Base-by-base conservation (phyloP, 2,329 filamentous ascomycete genomes). In the Epichloe elymi region DNA sequence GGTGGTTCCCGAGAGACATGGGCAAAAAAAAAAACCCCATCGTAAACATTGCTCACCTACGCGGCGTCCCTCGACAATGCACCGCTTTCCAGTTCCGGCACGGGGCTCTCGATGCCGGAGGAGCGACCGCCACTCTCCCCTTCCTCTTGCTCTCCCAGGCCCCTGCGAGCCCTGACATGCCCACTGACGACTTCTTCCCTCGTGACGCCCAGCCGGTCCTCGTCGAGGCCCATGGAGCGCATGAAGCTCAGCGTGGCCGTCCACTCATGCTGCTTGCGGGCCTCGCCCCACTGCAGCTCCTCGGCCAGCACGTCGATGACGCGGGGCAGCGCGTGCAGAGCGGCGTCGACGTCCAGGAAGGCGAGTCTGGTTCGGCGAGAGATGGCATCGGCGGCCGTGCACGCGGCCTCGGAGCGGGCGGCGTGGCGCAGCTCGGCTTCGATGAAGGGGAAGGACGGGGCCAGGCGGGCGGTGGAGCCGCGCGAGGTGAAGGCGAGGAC, bases 381-480 rank as follows among this genome's bases (percentile, higher is more conserved):
- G 51, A 88, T 74, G 37, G 87, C 77, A 62, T 88, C 85, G 44
- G 83, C 76, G 2, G 83, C 82, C 3, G 82, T 85, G 64, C 85
- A 81, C 2, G 85, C 85, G 53, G 85, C 83, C 67, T 88, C 85
- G 62, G 84, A 76, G 53, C 82, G 79, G 20, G 86, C 76, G 10
- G 82, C 83, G 65, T 87, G 85, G 37, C 82, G 78, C 36, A 88
- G 73, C 65, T 88, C 85, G 33, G 83, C 83, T 58, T 88, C 85
- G 50, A 87, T 74, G 64, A 85, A 87, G 36, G 85, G 85, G 63
- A 87, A 85, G 14, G 83, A 68, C 0, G 76, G 64, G 3, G 82
- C 76, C 48, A 88, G 75, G 40, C 83, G 80, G 55, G 75, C 70
- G 0, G 80, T 75, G 2, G 74, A 40, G 48, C 35, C 26, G 26